These are phyloP conservation scores for Catunica adiposa DNA, from an alignment of 2,329 filamentous ascomycete species.

Conservation along the genomic window DNA sequence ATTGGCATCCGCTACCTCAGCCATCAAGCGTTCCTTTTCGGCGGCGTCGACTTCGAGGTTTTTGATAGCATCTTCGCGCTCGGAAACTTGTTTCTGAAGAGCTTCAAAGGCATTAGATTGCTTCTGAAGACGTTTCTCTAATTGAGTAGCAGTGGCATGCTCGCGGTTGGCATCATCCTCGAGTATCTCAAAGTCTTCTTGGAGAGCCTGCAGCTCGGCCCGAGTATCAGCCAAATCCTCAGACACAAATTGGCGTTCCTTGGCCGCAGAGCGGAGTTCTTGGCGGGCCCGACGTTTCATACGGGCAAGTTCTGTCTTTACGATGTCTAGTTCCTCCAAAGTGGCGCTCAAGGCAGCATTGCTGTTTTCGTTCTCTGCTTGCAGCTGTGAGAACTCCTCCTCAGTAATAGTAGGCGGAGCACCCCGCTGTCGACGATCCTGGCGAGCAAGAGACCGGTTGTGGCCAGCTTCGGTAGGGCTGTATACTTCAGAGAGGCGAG, in stretches of 20 bases:
- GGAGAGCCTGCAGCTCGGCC: slow-evolving; percentile 9
- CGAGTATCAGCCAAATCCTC: slow-evolving; percentile 54
- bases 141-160: slow-evolving; percentile 56
- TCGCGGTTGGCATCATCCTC: slow-evolving; percentile 55
- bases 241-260: slow-evolving; percentile 52
- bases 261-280: slow-evolving; percentile 8
- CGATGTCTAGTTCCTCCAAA: slow-evolving; percentile 65
- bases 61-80: slow-evolving; percentile 57
- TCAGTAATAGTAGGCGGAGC: slow-evolving; percentile 6
- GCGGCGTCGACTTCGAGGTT: slow-evolving; percentile 7
- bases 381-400: slow-evolving; percentile 9
- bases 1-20: slow-evolving; percentile 1
- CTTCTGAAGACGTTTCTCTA: slow-evolving; percentile 56
- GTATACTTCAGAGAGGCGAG: slow-evolving; percentile 5
- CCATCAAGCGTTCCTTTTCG: slow-evolving; percentile 11
- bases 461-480: slow-evolving; percentile 1
- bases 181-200: slow-evolving; percentile 28
- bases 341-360: slow-evolving; percentile 26
- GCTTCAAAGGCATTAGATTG: slow-evolving; percentile 72
- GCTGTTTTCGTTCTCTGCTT: slow-evolving; percentile 9
- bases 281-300: slow-evolving; percentile 9
- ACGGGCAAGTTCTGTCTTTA: slow-evolving; percentile 22
- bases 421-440: not conserved
- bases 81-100: slow-evolving; percentile 77
- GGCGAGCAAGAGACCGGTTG: not conserved